These are phyloP conservation scores for Hyparrhenia diplandra DNA, from an alignment of 176 grass and related monocot species.

Conservation along the genomic window DNA sequence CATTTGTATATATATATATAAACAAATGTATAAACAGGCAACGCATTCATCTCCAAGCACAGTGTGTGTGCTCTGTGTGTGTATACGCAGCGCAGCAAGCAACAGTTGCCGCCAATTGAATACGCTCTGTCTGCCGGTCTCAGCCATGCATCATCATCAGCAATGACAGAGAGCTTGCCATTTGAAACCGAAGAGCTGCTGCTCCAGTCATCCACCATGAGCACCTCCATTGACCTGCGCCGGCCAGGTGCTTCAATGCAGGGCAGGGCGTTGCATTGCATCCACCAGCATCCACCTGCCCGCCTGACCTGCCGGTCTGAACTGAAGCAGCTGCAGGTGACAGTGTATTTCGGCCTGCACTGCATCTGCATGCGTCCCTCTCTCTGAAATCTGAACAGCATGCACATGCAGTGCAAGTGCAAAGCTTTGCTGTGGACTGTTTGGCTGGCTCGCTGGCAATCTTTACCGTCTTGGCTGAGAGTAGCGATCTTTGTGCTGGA, in stretches of 20 bases:
- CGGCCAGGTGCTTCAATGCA: constrained; percentile 33
- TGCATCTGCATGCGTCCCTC: too few species aligned
- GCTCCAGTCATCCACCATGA: constrained; percentile 6
- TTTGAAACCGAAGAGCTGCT: constrained; percentile 23
- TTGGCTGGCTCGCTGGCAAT: too few species aligned
- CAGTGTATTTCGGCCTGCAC: too few species aligned
- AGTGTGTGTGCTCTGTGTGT: background rate
- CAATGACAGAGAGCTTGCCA: constrained; percentile 19
- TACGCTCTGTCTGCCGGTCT: background rate
- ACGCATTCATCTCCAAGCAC: background rate
- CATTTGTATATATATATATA: background rate
- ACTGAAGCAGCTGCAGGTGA: background rate
- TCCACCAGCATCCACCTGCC: constrained; percentile 37
- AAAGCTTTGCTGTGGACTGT: too few species aligned
- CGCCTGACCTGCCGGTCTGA: constrained; percentile 22
- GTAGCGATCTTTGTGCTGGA: too few species aligned
- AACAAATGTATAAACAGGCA: background rate
- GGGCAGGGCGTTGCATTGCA: background rate
- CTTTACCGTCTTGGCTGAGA: too few species aligned
- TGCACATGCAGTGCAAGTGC: too few species aligned
- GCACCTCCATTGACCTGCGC: constrained; percentile 32
- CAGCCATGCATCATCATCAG: background rate
- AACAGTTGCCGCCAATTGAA: constrained; percentile 35
- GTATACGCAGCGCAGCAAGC: background rate
- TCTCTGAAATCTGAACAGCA: too few species aligned